Percentiles rank a stretch among this genome's conserved stretches.
phyloP scores from a whole-genome alignment of 495 filamentous ascomycete genomes.

The Astrothelium subdiscretum region DNA sequence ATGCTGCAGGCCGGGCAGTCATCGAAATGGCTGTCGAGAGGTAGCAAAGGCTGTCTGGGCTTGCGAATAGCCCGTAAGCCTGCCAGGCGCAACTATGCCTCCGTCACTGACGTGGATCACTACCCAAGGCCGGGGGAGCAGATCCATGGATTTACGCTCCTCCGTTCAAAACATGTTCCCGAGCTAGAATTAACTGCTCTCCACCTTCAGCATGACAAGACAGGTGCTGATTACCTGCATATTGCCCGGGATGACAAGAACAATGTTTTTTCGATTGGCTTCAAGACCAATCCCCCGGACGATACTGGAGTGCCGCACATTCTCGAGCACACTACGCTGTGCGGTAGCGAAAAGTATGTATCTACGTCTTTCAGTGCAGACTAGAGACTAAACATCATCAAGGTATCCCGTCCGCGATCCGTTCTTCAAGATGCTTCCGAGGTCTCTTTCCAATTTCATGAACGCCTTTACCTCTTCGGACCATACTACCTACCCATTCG shows the following conservation, averaged over 20 bases:
- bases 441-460: slow-evolving; percentile 97
- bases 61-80: not conserved
- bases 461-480: slow-evolving; percentile 95
- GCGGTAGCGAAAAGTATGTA: slow-evolving; percentile 84
- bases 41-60: not conserved
- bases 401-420: slow-evolving; percentile 94
- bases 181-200: slow-evolving; percentile 88
- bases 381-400: slow-evolving; percentile 17
- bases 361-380: not conserved
- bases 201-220: slow-evolving; percentile 82
- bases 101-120: slow-evolving; percentile 58
- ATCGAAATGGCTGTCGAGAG: not conserved
- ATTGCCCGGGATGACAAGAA: slow-evolving; percentile 90
- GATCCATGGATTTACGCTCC: slow-evolving; percentile 84
- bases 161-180: slow-evolving; percentile 79
- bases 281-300: slow-evolving; percentile 97
- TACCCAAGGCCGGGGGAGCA: slow-evolving; percentile 70
- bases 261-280: slow-evolving; percentile 98
- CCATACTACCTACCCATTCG: slow-evolving; percentile 96
- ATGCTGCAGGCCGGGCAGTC: not conserved
- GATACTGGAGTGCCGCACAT: slow-evolving; percentile 96
- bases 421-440: slow-evolving; percentile 98
- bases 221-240: slow-evolving; percentile 90
- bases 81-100: slow-evolving; percentile 39
- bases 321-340: slow-evolving; percentile 91